Conservation (phyloP, 441 rosid species). For the Arabidopsis lyrata region DNA sequence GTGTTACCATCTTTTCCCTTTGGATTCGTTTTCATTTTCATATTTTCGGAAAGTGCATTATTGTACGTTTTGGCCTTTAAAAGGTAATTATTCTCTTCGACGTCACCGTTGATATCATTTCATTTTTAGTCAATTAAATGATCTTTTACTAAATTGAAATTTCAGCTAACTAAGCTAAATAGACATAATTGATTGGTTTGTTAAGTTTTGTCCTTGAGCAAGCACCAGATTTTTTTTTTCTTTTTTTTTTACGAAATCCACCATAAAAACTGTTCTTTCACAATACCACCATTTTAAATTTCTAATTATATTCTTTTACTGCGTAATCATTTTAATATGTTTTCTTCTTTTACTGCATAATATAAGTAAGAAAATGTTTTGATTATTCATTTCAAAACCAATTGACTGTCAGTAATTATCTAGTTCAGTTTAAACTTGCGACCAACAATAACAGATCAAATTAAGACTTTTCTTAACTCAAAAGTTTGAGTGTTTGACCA, state of each 20-base stretch:
- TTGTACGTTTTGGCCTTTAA: conserved; percentile 41
- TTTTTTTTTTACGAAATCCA: background rate
- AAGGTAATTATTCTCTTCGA: conserved; percentile 24
- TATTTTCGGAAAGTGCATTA: conserved; percentile 40
- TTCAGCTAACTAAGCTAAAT: background rate
- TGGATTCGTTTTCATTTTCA: conserved; percentile 36
- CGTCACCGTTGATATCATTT: conserved; percentile 36
- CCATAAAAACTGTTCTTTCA: background rate
- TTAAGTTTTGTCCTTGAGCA: background rate
- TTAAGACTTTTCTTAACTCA: conserved; percentile 24
- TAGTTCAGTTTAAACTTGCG: conserved; percentile 12
- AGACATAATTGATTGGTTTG: no score
- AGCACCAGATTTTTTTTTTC: background rate
- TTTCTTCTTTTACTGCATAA: no score
- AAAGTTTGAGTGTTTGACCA: conserved; percentile 32
- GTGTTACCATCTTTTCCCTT: conserved; percentile 31
- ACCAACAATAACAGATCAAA: conserved; percentile 39
- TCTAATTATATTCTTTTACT: no score
- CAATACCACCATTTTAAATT: no score
- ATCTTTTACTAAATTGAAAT: background rate
- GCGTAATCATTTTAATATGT: no score
- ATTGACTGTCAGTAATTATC: background rate
- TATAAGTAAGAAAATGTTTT: no score
- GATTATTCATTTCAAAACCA: background rate
- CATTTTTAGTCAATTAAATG: conserved; percentile 14